Conservation (phyloP, 345 rosid genomes). For the Rhizophora mangle region DNA sequence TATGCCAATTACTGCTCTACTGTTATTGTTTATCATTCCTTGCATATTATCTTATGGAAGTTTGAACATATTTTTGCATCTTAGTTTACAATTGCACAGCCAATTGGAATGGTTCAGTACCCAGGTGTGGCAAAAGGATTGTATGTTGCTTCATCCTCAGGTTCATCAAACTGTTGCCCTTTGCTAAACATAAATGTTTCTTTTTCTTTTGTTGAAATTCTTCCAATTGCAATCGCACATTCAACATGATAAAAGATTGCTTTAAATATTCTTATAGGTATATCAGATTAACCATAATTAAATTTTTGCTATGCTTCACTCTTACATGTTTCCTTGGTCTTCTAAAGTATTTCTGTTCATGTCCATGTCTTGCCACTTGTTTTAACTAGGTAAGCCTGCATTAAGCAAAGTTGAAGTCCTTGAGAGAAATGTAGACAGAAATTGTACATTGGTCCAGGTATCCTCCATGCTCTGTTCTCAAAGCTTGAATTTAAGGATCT, state of each 20-base stretch:
- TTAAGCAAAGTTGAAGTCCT: constrained; percentile 73
- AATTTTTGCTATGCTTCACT: not conserved
- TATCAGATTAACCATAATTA: not conserved
- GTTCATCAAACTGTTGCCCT: constrained; percentile 27
- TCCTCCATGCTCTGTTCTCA: constrained; percentile 9
- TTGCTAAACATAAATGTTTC: not conserved
- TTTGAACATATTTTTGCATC: constrained; percentile 8
- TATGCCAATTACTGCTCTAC: constrained; percentile 3
- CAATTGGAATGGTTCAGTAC: constrained; percentile 65
- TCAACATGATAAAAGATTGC: not conserved
- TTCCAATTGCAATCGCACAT: not conserved
- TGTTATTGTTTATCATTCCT: constrained; percentile 3
- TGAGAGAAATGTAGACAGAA: constrained; percentile 51
- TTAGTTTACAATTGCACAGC: constrained; percentile 65
- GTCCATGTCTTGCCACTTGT: not conserved
- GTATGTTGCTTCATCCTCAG: constrained; percentile 74
- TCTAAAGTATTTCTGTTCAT: not conserved
- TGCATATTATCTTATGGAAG: not conserved
- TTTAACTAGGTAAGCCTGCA: constrained; percentile 60
- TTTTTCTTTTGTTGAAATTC: not conserved
- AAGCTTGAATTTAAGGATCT: not conserved
- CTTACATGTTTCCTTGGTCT: not conserved
- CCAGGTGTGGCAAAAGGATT: constrained; percentile 87
- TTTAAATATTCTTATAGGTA: not conserved
- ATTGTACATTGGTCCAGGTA: constrained; percentile 69